Evolutionary conservation across 1,139 yeast species (phyloP), one percentile per base, ranked within the genome.

Genomic region (Suhomyces taliae): DNA sequence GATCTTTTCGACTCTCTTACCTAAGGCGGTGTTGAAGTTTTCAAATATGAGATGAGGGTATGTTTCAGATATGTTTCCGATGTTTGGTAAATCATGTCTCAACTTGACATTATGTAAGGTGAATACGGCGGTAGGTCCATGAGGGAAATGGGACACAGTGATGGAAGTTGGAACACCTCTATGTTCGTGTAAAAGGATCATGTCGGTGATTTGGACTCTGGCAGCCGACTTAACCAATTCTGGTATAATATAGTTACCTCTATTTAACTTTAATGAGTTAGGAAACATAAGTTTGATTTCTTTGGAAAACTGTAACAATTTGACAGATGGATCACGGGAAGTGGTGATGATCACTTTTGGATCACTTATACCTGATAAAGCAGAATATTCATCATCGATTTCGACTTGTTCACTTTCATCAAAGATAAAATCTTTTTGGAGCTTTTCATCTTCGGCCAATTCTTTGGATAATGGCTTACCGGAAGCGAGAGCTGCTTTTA

Each of bases 91-190:
- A 69, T 93, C 99, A 66, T 93, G 99, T 66, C 98, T 83, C 51
- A 95, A 75, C 39, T 90, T 90, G 47, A 95, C 99, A 61, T 93
- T 93, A 70, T 93, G 99, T 51, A 93, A 74, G 7, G 98, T 89
- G 72, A 93, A 95, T 37, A 88, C 86, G 34, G 95, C 95, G 4
- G 97, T 88, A 27, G 99, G 99, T 0, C 99, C 99, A 65, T 93
- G 97, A 6, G 99, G 99, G 66, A 95, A 88, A 74, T 93, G 99
- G 38, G 95, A 86, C 34, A 93, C 73, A 1, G 99, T 93, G 50
- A 93, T 62, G 1, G 97, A 89, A 0, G 97, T 90, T 43, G 99
- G 99, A 0, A 90, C 93, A 79, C 99, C 99, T 67, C 99, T 80
- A 68, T 93, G 99, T 66, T 93, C 99, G 66, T 93, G 99, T 36